These are phyloP conservation scores for Cucurbita ficifolia DNA, from an alignment of 306 rosid genomes.

Conservation along the genomic window DNA sequence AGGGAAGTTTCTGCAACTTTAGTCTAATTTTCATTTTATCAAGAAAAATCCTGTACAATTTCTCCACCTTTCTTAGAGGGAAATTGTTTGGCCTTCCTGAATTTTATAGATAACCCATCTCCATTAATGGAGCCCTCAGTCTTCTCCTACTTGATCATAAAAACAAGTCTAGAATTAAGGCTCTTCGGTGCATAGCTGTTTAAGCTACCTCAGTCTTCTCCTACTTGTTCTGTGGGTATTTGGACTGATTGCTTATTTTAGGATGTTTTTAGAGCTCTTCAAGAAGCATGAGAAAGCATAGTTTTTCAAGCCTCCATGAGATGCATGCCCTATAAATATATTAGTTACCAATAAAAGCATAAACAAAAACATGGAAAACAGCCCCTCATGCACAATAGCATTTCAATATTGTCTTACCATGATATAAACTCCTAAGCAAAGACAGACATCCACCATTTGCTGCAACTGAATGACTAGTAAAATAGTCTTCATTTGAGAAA, in stretches of 20 bases:
- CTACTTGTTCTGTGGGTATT: no score
- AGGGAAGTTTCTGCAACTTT: not conserved
- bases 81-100: not conserved
- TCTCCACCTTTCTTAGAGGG: not conserved
- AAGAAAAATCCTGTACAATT: not conserved
- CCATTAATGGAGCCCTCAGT: not conserved
- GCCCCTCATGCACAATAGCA: not conserved
- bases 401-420: constrained; percentile 28
- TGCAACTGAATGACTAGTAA: constrained; percentile 31
- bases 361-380: not conserved
- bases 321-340: not conserved
- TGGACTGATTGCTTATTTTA: not conserved
- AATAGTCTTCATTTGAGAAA: constrained; percentile 31
- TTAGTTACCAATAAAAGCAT: not conserved
- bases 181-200: not conserved
- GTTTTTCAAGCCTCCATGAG: not conserved
- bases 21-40: not conserved
- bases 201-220: not conserved
- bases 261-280: not conserved
- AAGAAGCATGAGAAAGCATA: not conserved
- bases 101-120: not conserved
- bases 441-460: constrained; percentile 49
- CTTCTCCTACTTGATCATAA: not conserved
- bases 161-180: not conserved
- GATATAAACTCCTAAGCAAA: constrained; percentile 33